phyloP scores from a whole-genome alignment of 495 filamentous ascomycete genomes.

The Pyronema omphalodes region DNA sequence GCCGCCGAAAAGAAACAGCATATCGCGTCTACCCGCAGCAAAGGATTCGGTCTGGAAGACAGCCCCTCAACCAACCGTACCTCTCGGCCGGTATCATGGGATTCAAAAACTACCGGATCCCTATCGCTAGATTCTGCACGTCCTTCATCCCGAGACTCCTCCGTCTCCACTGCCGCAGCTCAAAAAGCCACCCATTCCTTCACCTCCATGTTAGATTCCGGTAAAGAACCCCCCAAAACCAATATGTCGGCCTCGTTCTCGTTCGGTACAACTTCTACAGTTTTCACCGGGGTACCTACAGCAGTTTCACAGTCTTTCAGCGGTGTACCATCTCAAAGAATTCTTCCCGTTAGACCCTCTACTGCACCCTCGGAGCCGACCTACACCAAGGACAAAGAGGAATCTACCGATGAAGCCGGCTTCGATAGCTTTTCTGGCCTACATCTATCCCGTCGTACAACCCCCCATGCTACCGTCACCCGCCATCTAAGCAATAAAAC shows the following conservation, averaged over 20 bases:
- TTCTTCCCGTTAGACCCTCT: conserved; percentile 1
- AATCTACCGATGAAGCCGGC: conserved; percentile 28
- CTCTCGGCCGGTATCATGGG: too few relatives aligned
- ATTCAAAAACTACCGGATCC: background rate
- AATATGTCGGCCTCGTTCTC: background rate
- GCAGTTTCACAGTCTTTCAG: background rate
- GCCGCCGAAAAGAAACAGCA: conserved; percentile 36
- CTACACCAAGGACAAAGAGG: conserved; percentile 22
- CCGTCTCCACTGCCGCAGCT: background rate
- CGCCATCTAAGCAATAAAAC: conserved; percentile 60
- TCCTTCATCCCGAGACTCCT: background rate
- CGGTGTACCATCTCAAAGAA: background rate
- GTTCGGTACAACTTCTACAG: background rate
- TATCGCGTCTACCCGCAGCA: conserved; percentile 42
- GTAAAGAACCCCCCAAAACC: background rate
- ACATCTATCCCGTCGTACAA: conserved; percentile 69
- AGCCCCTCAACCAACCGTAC: background rate
- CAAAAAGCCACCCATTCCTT: conserved; percentile 5
- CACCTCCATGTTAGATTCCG: background rate
- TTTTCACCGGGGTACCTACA: too few relatives aligned
- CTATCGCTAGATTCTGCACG: too few relatives aligned
- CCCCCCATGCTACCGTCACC: conserved; percentile 60
- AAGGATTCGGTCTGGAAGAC: conserved; percentile 46
- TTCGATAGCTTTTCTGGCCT: conserved; percentile 77
- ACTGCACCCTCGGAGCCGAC: conserved; percentile 8